phyloP scores from a whole-genome alignment of 2,329 filamentous ascomycete species.

The Scedosporium apiospermum region DNA sequence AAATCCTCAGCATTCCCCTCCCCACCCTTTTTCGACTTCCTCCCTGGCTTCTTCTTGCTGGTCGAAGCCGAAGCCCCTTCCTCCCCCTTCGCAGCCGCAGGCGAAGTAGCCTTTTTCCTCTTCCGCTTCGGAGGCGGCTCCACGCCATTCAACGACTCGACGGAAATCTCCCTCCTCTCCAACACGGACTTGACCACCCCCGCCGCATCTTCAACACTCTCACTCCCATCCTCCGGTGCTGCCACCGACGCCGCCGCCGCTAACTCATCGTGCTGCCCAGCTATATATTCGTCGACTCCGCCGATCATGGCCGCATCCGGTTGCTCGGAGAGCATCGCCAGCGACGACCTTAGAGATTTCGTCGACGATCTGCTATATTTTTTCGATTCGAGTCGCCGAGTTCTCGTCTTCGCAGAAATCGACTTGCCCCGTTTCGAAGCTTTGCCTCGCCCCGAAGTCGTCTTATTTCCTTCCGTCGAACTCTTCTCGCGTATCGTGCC shows the following conservation, averaged over 20 bases:
- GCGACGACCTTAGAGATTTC: background rate
- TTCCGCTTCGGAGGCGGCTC: slow-evolving; percentile 1
- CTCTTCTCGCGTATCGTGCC: background rate
- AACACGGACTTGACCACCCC: slow-evolving; percentile 8
- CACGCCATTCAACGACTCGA: slow-evolving; percentile 8
- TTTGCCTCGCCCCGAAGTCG: no score
- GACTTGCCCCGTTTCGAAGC: no score
- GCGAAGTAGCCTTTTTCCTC: background rate
- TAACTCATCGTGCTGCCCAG: background rate
- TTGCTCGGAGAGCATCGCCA: background rate
- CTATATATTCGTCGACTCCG: background rate
- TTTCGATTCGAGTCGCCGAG: background rate
- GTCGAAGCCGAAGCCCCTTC: background rate
- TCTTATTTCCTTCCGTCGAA: no score
- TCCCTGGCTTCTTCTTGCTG: background rate
- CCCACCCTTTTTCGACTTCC: background rate
- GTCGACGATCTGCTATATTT: background rate
- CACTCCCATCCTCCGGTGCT: background rate
- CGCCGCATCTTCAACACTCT: slow-evolving; percentile 7
- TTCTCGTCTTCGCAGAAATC: background rate
- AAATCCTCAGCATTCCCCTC: background rate
- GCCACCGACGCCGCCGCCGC: background rate
- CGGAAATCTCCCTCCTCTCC: slow-evolving; percentile 7
- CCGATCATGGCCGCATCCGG: background rate
- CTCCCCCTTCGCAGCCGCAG: background rate